Evolutionary conservation across 495 filamentous ascomycete species (phyloP), one percentile per base, ranked within the genome.

Genomic region (Trichoderma erinaceum): DNA sequence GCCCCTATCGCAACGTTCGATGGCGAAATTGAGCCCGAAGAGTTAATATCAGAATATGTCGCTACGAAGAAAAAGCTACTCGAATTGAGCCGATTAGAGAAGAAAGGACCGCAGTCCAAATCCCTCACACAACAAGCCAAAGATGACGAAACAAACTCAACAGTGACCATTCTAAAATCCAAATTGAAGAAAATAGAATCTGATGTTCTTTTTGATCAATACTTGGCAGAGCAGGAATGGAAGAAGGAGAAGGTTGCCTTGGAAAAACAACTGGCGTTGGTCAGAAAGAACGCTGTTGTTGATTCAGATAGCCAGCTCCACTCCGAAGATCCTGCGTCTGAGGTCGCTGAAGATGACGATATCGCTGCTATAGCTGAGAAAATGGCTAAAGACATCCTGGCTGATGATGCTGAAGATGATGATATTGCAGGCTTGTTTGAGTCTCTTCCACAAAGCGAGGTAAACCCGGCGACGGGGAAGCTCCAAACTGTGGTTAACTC

Each of bases 141-240:
- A 35, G 66, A 69, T 29, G 64, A 74, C 2, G 72, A 77, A 11
- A 27, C 15, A 15, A 78, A 83, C 44, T 80, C 84, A 4, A 83
- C 88, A 69, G 78, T 87, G 50, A 81, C 81, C 16, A 90, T 87
- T 66, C 68, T 96, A 2, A 82, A 87, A 43, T 81, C 85, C 15
- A 94, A 92, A 73, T 80, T 97, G 23, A 84, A 87, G 12, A 85
- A 84, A 52, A 90, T 97, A 41, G 90, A 92, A 71, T 87, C 87
- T 13, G 95, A 99, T 73, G 83, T 95, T 2, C 78, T 99, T 11
- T 96, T 97, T 73, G 93, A 99, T 73, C 83, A 85, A 66, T 81
- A 84, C 63, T 82, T 90, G 68, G 93, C 93, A 1, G 87, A 96
- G 58, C 82, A 84, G 38, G 75, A 86, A 69, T 99, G 95, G 95